Evolutionary conservation across 1,284 basidiomycete genomes (phyloP), one percentile per base, ranked within the genome.

Genomic region (Papiliotrema fonsecae): DNA sequence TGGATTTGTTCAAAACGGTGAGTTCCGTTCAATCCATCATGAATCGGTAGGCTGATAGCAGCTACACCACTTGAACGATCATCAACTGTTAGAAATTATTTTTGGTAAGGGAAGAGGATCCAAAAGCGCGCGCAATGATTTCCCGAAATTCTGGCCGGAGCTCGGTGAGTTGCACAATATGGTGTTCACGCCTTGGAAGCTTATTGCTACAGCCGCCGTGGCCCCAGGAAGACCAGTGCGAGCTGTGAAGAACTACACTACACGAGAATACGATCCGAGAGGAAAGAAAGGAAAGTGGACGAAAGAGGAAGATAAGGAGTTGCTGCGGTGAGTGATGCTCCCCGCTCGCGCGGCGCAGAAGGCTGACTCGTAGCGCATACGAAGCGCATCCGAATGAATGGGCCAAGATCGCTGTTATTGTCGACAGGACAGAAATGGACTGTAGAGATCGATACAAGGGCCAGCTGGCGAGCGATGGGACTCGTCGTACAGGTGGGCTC

Each of bases 241-340:
- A 24, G 65, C 65, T 39, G 62, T 70, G 31, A 63, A 64, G 50
- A 58, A 62, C 41, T 55, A 56, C 21, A 59, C 68, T 14, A 57
- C 63, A 50, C 46, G 67, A 31, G 58, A 61, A 48, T 65, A 64
- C 48, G 58, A 72, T 54, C 64, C 67, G 21, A 51, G 57, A 19
- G 65, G 56, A 3, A 55, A 58, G 21, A 66, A 72, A 55, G 69
- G 69, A 4, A 34, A 47, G 22, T 72, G 68, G 67, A 63, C 60
- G 1, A 45, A 52, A 13, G 57, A 59, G 16, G 66, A 72, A 45
- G 69, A 72, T 45, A 48, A 37, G n/a, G 55, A 51, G 26, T 50
- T 72, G 22, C 42, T 58, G 5, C 41, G 49, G 66, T 67, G 27
- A 50, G 64, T 58, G 9, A 6, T 11, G 3, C 34, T 27, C 18